Base-by-base conservation (phyloP, 2,329 filamentous ascomycete genomes). In the Ophiostoma pallidulum region DNA sequence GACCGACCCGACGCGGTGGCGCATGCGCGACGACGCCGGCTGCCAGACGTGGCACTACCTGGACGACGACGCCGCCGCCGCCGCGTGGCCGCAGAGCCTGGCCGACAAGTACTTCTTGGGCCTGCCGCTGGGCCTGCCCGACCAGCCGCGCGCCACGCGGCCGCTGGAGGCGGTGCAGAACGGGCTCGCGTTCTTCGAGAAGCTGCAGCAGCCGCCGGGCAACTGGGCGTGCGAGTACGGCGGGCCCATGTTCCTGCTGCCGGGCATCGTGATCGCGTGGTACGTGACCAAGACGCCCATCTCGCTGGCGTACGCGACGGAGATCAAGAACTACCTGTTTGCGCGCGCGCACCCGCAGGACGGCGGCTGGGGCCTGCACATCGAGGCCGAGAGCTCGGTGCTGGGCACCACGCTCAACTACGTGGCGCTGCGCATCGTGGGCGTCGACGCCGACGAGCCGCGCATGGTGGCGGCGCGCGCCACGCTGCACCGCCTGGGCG, bases 221-320 rank as follows among this genome's bases (percentile, higher is more conserved):
- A 87, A 96, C 60, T 98, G 92, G 92, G 92, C 75, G 5, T 97
- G 91, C 68, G 92, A 98, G 64, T 98, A 98, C 68, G 92, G 92
- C 47, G 92, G 92, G 0, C 92, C 92, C 4, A 91, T 96, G 86
- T 98, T 98, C 61, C 76, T 97, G 33, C 72, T 97, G 1, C 88
- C 91, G 0, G 87, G 91, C 38, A 64, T 95, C 19, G 80, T 96
- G 52, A 80, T 94, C 56, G 76, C 85, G 24, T 94, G 87, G 80
- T 90, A 94, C 62, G 84, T 84, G 45, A 97, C 90, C 53, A 81
- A 90, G 61, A 95, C 88, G 45, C 84, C 85, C 4, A 86, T 98
- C 49, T 82, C 89, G 1, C 77, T 80, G 52, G 79, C 85, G 50
- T 83, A 89, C 62, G 82, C 83, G 19, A 87, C 80, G 38, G 92